phyloP scores from a whole-genome alignment of 2,329 filamentous ascomycete genomes.

The Phaeophleospora eucalypticola region DNA sequence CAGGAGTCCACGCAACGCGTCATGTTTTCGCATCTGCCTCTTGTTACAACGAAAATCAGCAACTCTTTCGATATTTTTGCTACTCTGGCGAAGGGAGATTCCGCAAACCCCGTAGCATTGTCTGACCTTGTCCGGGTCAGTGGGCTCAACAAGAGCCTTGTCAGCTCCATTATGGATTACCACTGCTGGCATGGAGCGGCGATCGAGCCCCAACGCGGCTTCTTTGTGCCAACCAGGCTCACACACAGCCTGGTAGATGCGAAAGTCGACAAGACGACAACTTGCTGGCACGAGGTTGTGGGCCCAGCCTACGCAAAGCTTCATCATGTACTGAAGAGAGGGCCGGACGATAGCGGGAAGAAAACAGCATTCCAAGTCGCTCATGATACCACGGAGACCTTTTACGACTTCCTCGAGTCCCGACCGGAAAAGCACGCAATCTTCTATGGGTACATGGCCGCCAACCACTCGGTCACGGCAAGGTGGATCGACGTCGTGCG shows the following conservation, averaged over 20 bases:
- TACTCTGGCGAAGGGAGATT: not conserved
- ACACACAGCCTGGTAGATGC: not conserved
- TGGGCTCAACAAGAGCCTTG: not conserved
- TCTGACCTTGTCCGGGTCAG: not conserved
- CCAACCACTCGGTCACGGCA: constrained; percentile 1
- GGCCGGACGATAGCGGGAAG: not conserved
- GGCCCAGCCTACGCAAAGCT: not conserved
- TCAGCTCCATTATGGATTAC: not conserved
- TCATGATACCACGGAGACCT: not conserved
- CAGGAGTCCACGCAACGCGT: constrained; percentile 1
- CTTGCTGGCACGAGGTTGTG: constrained; percentile 1
- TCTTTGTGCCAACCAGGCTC: not conserved
- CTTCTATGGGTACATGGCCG: constrained; percentile 1
- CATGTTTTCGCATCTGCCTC: not conserved
- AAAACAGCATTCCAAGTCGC: constrained; percentile 2
- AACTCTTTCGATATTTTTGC: not conserved
- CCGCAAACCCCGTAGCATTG: not conserved
- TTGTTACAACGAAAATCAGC: not conserved
- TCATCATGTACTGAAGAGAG: not conserved
- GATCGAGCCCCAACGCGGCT: not conserved
- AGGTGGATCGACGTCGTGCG: not conserved
- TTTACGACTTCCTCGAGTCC: constrained; percentile 1
- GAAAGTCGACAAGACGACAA: not conserved
- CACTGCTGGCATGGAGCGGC: not conserved
- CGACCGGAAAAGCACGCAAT: not conserved